Conservation (phyloP, 192 early-diverging fungal species). For the Lobosporangium transversale region DNA sequence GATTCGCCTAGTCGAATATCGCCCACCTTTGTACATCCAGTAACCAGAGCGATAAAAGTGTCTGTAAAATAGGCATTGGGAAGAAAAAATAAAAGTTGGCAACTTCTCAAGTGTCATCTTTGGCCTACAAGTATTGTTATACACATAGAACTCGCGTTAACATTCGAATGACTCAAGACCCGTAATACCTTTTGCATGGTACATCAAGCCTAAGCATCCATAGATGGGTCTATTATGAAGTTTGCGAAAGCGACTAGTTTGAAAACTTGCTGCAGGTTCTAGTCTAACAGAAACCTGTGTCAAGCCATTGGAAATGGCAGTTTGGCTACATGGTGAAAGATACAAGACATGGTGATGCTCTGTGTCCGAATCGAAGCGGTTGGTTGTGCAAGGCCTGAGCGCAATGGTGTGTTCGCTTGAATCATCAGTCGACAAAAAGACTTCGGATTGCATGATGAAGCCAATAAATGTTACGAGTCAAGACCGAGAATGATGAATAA, state of each 20-base stretch:
- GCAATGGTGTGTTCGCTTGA: constrained; percentile 18
- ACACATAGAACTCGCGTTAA: too few relatives aligned
- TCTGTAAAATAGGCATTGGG: too few relatives aligned
- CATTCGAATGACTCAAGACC: too few relatives aligned
- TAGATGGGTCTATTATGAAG: constrained; percentile 57
- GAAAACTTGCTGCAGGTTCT: constrained; percentile 49
- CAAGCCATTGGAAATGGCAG: constrained; percentile 10
- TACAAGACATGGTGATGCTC: constrained; percentile 25
- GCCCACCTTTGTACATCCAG: constrained; percentile 71
- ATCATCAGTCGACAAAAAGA: constrained; percentile 28
- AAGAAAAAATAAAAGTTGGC: too few relatives aligned
- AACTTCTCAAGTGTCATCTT: too few relatives aligned
- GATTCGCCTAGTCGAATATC: constrained; percentile 67
- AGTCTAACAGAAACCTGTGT: constrained; percentile 50
- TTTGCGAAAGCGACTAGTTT: constrained; percentile 53
- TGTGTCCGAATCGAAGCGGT: constrained; percentile 12
- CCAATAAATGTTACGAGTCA: too few relatives aligned
- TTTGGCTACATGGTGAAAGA: constrained; percentile 21
- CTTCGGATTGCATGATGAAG: constrained; percentile 45
- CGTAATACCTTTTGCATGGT: constrained; percentile 63
- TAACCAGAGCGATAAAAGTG: constrained; percentile 74
- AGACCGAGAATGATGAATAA: too few relatives aligned
- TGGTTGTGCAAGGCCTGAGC: constrained; percentile 22
- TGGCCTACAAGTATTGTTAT: too few relatives aligned
- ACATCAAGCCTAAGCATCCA: constrained; percentile 66